Evolutionary conservation across 768 basidiomycete species (phyloP).

Genomic region (Suillus subalutaceus): DNA sequence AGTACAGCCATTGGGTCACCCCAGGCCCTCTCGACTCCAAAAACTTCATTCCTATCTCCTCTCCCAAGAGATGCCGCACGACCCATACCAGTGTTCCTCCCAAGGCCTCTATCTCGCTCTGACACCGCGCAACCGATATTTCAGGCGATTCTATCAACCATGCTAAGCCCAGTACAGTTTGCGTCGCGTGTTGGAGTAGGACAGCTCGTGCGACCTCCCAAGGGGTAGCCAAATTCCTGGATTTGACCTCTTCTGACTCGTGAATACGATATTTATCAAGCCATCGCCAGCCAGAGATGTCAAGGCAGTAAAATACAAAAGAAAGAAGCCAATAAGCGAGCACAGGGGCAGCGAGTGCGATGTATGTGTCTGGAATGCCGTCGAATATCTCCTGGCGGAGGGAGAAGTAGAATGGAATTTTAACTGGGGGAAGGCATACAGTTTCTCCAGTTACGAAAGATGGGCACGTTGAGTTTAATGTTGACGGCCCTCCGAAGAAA

Average conservation of each 20-base stretch:
- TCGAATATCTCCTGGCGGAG: conserved; percentile 50
- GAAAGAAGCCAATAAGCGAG: conserved; percentile 85
- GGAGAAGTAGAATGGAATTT: conserved; percentile 60
- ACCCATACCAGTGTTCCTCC: conserved; percentile 43
- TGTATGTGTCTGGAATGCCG: conserved; percentile 65
- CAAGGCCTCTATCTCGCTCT: conserved; percentile 45
- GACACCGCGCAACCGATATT: conserved; percentile 40
- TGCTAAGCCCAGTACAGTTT: conserved; percentile 73
- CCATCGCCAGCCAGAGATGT: conserved; percentile 74
- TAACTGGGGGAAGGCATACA: conserved; percentile 38
- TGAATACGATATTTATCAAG: conserved; percentile 88
- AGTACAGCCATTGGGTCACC: conserved; percentile 73
- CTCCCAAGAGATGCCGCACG: conserved; percentile 43
- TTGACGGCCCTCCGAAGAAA: conserved; percentile 11
- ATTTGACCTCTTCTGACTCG: conserved; percentile 76
- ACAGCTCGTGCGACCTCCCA: conserved; percentile 78
- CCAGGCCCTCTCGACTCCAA: conserved; percentile 41
- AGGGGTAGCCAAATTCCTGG: conserved; percentile 75
- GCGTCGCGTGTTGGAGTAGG: conserved; percentile 81
- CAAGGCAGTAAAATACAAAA: conserved; percentile 79
- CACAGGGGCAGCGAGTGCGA: conserved; percentile 76
- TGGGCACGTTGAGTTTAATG: conserved; percentile 41
- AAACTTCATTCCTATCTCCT: conserved; percentile 38
- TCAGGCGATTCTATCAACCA: conserved; percentile 57
- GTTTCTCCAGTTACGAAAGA: conserved; percentile 36